Evolutionary conservation across 1,139 yeast species (phyloP).

Genomic region (Suhomyces choctaworum): DNA sequence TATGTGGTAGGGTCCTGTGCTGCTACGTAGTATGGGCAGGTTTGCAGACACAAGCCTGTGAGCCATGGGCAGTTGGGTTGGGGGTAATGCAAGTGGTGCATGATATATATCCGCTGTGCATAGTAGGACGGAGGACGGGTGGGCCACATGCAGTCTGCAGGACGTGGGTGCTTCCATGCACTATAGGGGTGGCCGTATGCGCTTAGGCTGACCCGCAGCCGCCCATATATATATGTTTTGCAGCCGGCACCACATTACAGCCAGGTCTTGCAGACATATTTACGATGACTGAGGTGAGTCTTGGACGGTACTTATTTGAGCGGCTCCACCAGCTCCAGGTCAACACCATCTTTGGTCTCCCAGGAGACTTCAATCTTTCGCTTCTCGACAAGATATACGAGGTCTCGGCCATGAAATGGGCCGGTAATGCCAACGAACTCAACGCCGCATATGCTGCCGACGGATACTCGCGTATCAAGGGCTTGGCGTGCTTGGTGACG

Average conservation of each 20-base stretch:
- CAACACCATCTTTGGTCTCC: conserved; percentile 73
- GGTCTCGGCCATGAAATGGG: conserved; percentile 55
- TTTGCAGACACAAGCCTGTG: no score
- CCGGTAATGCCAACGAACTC: conserved; percentile 71
- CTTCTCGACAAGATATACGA: conserved; percentile 65
- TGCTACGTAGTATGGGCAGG: no score
- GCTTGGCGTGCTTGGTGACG: conserved; percentile 59
- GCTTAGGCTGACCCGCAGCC: conserved; percentile 2
- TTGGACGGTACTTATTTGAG: conserved; percentile 65
- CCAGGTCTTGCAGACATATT: neutral
- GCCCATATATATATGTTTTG: conserved; percentile 1
- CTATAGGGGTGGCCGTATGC: conserved; percentile 1
- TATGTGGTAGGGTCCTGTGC: no score
- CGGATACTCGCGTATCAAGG: conserved; percentile 66
- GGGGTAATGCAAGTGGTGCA: no score
- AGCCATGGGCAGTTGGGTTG: no score
- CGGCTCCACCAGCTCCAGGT: conserved; percentile 60
- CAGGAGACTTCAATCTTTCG: conserved; percentile 76
- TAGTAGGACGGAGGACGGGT: no score
- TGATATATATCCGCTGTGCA: no score
- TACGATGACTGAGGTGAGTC: conserved; percentile 33
- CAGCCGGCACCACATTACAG: conserved; percentile 1
- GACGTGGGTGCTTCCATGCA: no score
- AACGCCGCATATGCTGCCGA: conserved; percentile 74
- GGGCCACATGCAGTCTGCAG: no score